Evolutionary conservation across 2,329 filamentous ascomycete species (phyloP), one percentile per base, ranked within the genome.

Genomic region (Trichophyton equinum): DNA sequence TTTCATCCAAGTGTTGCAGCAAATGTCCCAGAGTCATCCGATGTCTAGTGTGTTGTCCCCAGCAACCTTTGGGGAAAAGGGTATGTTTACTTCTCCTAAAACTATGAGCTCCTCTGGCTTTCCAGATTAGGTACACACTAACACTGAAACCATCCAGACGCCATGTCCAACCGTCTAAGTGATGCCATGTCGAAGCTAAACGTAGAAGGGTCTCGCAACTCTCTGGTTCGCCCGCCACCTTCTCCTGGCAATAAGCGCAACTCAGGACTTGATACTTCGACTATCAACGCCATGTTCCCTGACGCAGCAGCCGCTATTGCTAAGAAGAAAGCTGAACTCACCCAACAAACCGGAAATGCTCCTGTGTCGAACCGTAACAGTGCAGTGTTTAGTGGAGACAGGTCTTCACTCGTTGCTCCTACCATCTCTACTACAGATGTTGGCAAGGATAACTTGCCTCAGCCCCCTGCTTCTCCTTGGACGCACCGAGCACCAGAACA

Each of bases 261-360:
- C 73, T 97, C 94, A 53, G 91, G 88, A n/a, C 84, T 99, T 61
- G 92, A 97, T 72, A 82, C 89, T 4, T 90, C 87, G 36, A 95
- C 90, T 25, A 96, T 99, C 75, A 96, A 96, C 75, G 91, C 90
- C 69, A 97, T 99, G 94, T 99, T 99, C 74, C 94, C 94, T 5
- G 94, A 99, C 77, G 94, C 94, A 51, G 94, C 94, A 13, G 92
- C 92, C 47, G 94, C 94, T n/a, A 97, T 99, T 73, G 92, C 92
- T 27, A 95, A 94, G 63, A 92, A 99, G 75, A 96, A 96, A 78
- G 92, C 91, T 62, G 95, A 96, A 73, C 97, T 95, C 71, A 95
- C 91, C 18, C 91, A 96, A 73, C 89, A 95, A 72, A 96, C 91
- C 3, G 94, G 92, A 62, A 90, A 91, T 65, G 86, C 87, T 22